Base-by-base conservation (phyloP, 2,329 filamentous ascomycete genomes). In the Ceratocystis smalleyi region DNA sequence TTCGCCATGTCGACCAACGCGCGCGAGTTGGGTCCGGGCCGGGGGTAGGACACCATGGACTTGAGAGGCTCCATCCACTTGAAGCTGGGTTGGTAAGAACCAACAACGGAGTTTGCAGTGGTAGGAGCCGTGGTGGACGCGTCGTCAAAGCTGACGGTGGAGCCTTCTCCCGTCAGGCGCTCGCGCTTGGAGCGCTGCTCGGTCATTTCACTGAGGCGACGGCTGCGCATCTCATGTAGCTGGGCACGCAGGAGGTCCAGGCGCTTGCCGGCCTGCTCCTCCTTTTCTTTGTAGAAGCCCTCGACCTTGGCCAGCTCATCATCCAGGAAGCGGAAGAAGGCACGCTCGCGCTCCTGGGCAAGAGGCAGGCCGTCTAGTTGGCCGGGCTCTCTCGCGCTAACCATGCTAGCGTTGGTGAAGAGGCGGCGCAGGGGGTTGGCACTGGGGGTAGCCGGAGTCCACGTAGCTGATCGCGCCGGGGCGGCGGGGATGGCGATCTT, bases 261-360 rank as follows among this genome's bases (percentile, higher is more conserved):
- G 1, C 91, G 83, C 64, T 85, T 77, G 0, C 84, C 87, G 0
- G 92, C 89, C 71, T 96, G 89, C 32, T 88, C 81, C 72, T 99
- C 94, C 72, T 96, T 96, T 69, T 83, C 77, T 69, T 83, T 85
- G 77, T 97, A 97, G 71, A 99, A 99, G 0, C 78, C 75, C 72
- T 99, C 91, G 10, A 99, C 89, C 75, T 97, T 99, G n/a, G 85
- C 80, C 15, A 99, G 77, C 74, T 99, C 88, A 8, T 77, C 77
- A 69, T 96, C 89, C 63, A 99, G 77, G 70, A 94, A 99, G 0
- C 78, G 75, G 73, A 91, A 92, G 71, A 99, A 97, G 15, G 96
- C 89, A n/a, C 81, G 81, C 73, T 95, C 86, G 19, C 84, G 81
- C 65, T 85, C 78, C 55, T 88, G 86, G 2, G 95, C 79, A 47